Evolutionary conservation across 2,329 filamentous ascomycete species (phyloP).

Genomic region (Lasiodiplodia hormozganensis): DNA sequence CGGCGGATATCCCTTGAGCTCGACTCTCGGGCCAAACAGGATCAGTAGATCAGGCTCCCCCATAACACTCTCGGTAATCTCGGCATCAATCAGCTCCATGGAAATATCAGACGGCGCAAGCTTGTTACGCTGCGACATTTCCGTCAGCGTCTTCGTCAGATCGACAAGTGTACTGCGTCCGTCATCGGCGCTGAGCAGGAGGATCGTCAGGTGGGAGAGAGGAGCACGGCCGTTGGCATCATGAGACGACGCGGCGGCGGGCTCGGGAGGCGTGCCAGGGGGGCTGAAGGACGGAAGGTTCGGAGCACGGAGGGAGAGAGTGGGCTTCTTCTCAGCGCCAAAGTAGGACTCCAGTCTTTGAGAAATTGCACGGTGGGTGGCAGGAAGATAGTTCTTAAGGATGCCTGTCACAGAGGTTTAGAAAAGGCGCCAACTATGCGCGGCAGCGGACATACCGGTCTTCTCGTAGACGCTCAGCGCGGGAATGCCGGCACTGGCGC

Average conservation of each 20-base stretch:
- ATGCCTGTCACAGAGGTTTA: conserved; percentile 64
- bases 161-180: conserved; percentile 94
- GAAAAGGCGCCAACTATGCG: background rate
- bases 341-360: conserved; percentile 88
- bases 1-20: conserved; percentile 89
- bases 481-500: conserved; percentile 85
- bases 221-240: conserved; percentile 36
- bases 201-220: conserved; percentile 62
- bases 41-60: conserved; percentile 89
- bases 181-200: conserved; percentile 86
- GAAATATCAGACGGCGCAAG: conserved; percentile 82
- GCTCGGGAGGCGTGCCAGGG: conserved; percentile 49
- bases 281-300: conserved; percentile 68
- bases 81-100: conserved; percentile 84
- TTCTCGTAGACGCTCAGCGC: conserved; percentile 90
- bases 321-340: conserved; percentile 70
- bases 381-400: conserved; percentile 87
- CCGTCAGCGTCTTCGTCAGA: conserved; percentile 88
- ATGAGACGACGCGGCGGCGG: conserved; percentile 48
- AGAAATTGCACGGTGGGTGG: conserved; percentile 79
- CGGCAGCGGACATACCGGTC: conserved; percentile 68
- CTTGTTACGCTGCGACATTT: conserved; percentile 93
- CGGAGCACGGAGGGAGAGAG: conserved; percentile 75
- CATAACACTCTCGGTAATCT: conserved; percentile 80
- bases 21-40: conserved; percentile 82